These are phyloP conservation scores for Condylostoma magnum DNA, from an alignment of 169 alveolate genomes.

Conservation along the genomic window DNA sequence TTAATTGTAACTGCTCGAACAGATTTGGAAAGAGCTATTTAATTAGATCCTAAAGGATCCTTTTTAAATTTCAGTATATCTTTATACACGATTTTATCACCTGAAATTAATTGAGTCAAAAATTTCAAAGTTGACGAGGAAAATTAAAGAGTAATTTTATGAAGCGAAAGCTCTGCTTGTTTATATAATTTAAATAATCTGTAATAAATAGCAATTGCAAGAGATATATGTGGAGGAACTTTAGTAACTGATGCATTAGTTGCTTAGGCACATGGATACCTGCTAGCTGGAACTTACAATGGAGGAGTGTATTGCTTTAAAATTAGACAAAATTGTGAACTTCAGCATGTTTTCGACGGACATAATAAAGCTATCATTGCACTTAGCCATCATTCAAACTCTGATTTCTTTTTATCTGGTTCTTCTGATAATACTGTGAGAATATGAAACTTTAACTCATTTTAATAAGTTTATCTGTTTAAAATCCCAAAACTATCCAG, in stretches of 20 bases:
- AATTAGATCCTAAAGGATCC: too few relatives aligned
- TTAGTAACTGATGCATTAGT: conserved; percentile 3
- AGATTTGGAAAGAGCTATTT: too few relatives aligned
- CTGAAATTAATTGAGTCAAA: conserved; percentile 45
- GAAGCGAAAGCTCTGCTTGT: conserved; percentile 8
- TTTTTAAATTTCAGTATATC: too few relatives aligned
- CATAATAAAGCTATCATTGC: background rate
- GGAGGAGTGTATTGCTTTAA: background rate
- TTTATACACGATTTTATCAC: too few relatives aligned
- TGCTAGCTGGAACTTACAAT: background rate
- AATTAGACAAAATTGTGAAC: background rate
- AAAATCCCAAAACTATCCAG: too few relatives aligned
- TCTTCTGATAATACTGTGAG: conserved; percentile 11
- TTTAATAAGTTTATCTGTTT: conserved; percentile 1
- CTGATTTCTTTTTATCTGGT: conserved; percentile 8
- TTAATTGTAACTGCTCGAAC: too few relatives aligned
- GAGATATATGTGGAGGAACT: conserved; percentile 20
- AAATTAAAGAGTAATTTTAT: background rate
- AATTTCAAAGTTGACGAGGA: conserved; percentile 45
- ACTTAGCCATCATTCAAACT: background rate
- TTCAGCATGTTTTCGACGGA: conserved; percentile 4
- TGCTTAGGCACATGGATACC: conserved; percentile 1
- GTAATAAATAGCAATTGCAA: background rate
- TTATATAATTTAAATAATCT: background rate
- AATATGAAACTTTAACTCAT: conserved; percentile 14